Conservation (phyloP, 768 basidiomycete species). For the Tricholoma sp. region DNA sequence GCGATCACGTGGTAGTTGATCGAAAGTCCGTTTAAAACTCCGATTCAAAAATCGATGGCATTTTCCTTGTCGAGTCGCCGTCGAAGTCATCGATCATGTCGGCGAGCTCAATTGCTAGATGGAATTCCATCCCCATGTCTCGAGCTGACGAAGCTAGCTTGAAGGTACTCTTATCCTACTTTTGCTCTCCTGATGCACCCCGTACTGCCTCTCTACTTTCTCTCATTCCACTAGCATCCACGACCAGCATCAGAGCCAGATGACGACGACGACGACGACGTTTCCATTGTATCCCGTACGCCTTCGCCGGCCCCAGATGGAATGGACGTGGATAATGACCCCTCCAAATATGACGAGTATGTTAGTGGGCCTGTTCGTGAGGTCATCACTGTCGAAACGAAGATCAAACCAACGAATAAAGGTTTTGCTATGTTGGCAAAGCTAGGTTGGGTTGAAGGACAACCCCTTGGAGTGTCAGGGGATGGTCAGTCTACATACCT, state of each 20-base stretch:
- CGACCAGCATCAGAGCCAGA: constrained; percentile 44
- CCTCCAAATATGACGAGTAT: constrained; percentile 66
- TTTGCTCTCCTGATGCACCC: constrained; percentile 35
- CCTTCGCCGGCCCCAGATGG: constrained; percentile 61
- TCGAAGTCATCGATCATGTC: constrained; percentile 42
- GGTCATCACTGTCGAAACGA: constrained; percentile 77
- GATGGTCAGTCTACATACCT: constrained; percentile 47
- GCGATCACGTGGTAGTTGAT: constrained; percentile 17
- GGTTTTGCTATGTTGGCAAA: constrained; percentile 78
- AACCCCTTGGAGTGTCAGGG: constrained; percentile 68
- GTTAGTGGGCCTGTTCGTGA: constrained; percentile 48
- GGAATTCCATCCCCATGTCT: constrained; percentile 64
- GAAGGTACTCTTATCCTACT: constrained; percentile 67
- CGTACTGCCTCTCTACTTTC: constrained; percentile 53
- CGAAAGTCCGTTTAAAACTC: neutral
- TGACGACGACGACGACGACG: constrained; percentile 58
- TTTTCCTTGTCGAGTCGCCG: neutral
- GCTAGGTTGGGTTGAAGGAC: constrained; percentile 80
- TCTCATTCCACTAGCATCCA: constrained; percentile 55
- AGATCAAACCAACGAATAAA: constrained; percentile 72
- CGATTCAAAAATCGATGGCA: neutral
- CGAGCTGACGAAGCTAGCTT: constrained; percentile 21
- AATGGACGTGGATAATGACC: constrained; percentile 47
- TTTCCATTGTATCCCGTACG: constrained; percentile 69
- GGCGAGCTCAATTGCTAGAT: constrained; percentile 56